Conservation (phyloP, 2,329 filamentous ascomycete genomes). For the Rhinocladiella similis region DNA sequence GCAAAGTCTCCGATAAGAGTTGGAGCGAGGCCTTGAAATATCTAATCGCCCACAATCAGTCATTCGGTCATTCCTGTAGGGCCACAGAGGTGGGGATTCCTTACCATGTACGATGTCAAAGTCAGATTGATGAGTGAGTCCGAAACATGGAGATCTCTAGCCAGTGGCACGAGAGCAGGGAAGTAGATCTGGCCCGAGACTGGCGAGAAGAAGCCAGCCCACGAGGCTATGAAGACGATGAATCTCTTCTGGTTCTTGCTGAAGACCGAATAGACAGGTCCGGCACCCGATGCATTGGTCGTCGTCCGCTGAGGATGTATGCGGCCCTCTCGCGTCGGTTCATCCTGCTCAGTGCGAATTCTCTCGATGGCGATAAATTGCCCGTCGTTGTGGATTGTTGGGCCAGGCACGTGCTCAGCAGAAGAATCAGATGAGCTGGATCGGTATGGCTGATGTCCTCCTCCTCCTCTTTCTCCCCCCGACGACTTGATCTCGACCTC, state of each 20-base stretch:
- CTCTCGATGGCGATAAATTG: constrained; percentile 19
- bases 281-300: constrained; percentile 16
- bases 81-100: background rate
- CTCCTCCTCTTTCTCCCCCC: no score
- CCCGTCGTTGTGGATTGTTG: background rate
- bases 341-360: constrained; percentile 4
- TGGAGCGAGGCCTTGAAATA: constrained; percentile 56
- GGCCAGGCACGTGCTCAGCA: background rate
- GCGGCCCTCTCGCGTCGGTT: background rate
- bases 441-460: no score
- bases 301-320: constrained; percentile 14
- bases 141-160: constrained; percentile 39
- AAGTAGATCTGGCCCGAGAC: constrained; percentile 50
- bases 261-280: constrained; percentile 37
- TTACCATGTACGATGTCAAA: constrained; percentile 34
- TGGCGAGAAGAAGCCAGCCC: constrained; percentile 46
- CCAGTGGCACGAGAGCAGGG: constrained; percentile 44
- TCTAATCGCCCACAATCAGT: constrained; percentile 31
- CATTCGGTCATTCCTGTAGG: background rate
- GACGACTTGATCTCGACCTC: no score
- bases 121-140: constrained; percentile 33
- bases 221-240: constrained; percentile 41
- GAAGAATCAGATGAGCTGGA: background rate
- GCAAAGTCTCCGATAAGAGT: constrained; percentile 54
- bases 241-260: constrained; percentile 37